Evolutionary conservation across 805 yeast species (phyloP), one percentile per base, ranked within the genome.

Genomic region (Peterozyma xylosa): DNA sequence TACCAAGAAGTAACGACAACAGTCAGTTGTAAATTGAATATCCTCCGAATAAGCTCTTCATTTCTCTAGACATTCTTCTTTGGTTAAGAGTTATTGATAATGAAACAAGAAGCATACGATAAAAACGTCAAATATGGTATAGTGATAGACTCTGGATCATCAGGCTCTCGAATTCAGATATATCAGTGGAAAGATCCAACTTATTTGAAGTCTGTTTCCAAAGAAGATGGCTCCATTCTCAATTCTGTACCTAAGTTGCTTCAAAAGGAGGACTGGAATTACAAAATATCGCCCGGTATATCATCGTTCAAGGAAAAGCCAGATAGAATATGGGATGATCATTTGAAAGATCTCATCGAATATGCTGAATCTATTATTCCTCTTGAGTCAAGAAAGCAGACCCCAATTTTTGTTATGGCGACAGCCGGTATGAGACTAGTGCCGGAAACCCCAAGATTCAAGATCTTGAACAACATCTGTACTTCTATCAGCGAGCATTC

Each of bases 401-500:
- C 98, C 0, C 98, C 99, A 0, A 73, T 93, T 1, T 93, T 80
- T 52, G 76, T 93, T n/a, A 77, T 86, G 52, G 95, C 98, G 3
- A 93, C 99, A 0, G 99, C 99, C 5, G 99, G 99, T 2, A 88
- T 93, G 96, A 73, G 99, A 49, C 64, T 93, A 36, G 58, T 91
- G 38, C 77, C 83, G 0, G 67, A 69, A 32, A 59, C 64, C 14
- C 74, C 76, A 39, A 81, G 80, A 48, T 55, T 67, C 9, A 65
- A 58, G 33, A 71, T 93, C 2, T 62, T 91, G 37, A 51, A 63
- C 10, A 72, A 75, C 42, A 76, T 88, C 0, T 91, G 98, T 60
- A 45, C 60, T 9, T 61, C 70, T 9, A 64, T 91, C 30, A 64
- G 67, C 43, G 58, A 70, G 14, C 68, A 82, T 37, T 70, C 88